Evolutionary conservation across 345 rosid genomes (phyloP), one percentile per base, ranked within the genome.

Genomic region (Camelina laxa): DNA sequence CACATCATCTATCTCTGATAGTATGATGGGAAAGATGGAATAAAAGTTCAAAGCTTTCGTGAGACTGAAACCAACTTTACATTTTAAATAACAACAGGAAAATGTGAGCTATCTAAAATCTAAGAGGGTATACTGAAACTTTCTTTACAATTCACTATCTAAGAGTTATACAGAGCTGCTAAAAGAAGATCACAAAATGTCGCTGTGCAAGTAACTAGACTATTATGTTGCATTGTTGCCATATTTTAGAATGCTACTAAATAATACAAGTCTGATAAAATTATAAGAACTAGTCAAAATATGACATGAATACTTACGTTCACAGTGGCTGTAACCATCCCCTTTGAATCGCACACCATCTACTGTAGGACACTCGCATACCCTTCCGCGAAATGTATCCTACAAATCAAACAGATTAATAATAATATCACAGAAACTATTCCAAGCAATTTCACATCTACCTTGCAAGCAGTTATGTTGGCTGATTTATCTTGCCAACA

Each of bases 311-410:
- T 51, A 70, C 83, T 79, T 56, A 92, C 99, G 91, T 87, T 92
- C 97, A 85, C 99, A 95, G 38, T 85, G 86, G 81, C 79, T 89
- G 80, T 95, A 95, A 74, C 98, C 99, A 80, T 95, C 98, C 80
- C 99, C 98, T 79, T 83, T 95, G 79, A 95, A 95, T 83, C 83
- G 90, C 80, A 95, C 93, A 33, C 96, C 99, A 87, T 92, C 90
- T 41, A 95, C 94, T 64, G 85, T 44, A 56, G 99, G 98, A 60
- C 99, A 95, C 64, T 86, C 97, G 44, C 99, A 95, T 58, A 92
- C 94, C 72, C 87, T 87, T 66, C 99, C 99, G 64, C 99, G 97
- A 67, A 95, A 95, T 14, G 99, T 95, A 82, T 95, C 99, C 99
- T 95, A 82, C 64, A 73, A 17, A 68, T 14, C 21, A 68, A 19